phyloP scores from a whole-genome alignment of 352 stramenopile species.

The Lagenidium giganteum region DNA sequence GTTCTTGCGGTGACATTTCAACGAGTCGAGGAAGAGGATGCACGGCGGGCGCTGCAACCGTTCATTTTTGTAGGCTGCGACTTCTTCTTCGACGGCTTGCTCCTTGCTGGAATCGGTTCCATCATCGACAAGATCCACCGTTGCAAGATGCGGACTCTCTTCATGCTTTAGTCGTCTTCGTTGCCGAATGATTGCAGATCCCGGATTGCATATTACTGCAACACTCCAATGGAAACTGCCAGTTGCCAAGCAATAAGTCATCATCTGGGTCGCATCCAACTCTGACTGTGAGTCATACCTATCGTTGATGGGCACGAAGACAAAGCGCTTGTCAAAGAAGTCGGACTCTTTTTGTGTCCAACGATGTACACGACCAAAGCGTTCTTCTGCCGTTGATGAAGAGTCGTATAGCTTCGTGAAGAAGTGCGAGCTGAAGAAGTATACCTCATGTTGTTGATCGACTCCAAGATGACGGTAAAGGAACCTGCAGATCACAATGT shows the following conservation, averaged over 20 bases:
- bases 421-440: slow-evolving; percentile 94
- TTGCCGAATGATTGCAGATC: slow-evolving; percentile 42
- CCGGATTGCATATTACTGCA: slow-evolving; percentile 77
- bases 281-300: no score
- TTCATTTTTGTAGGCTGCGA: slow-evolving; percentile 22
- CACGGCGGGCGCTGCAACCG: slow-evolving; percentile 39
- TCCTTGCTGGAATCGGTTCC: no score
- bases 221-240: slow-evolving; percentile 86
- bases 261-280: no score
- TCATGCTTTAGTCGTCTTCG: slow-evolving; percentile 25
- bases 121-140: slow-evolving; percentile 31
- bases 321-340: slow-evolving; percentile 75
- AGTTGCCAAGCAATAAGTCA: no score
- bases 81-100: slow-evolving; percentile 33
- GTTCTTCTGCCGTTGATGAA: no score
- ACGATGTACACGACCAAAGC: slow-evolving; percentile 40
- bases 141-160: background rate
- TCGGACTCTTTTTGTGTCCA: slow-evolving; percentile 81
- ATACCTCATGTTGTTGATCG: slow-evolving; percentile 47
- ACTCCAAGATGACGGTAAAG: slow-evolving; percentile 44
- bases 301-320: slow-evolving; percentile 87
- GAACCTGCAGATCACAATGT: no score
- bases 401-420: slow-evolving; percentile 86
- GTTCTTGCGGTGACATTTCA: slow-evolving; percentile 88
- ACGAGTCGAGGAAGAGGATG: slow-evolving; percentile 92